These are phyloP conservation scores for Cryptosporidium parvum DNA, from an alignment of 169 alveolate genomes.

Conservation along the genomic window DNA sequence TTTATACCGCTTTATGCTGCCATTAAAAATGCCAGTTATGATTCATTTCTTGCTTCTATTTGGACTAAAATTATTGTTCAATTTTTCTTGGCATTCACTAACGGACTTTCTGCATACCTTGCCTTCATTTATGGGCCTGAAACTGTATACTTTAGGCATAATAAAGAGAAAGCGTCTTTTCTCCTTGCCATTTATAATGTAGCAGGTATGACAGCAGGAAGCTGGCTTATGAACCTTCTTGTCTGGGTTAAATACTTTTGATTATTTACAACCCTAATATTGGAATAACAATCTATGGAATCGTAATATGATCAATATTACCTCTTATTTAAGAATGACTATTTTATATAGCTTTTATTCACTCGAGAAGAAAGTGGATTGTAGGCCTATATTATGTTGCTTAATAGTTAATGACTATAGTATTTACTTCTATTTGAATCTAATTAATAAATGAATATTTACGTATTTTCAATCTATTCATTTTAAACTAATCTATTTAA, in stretches of 20 bases:
- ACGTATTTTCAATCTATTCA: too few relatives aligned
- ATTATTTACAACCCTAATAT: neutral
- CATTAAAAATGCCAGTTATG: constrained; percentile 32
- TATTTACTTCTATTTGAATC: neutral
- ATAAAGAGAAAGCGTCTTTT: constrained; percentile 70
- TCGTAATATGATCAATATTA: neutral
- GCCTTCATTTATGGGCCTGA: constrained; percentile 75
- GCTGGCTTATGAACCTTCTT: constrained; percentile 73
- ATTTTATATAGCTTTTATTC: neutral
- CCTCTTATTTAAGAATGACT: neutral
- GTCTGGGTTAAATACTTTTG: constrained; percentile 61
- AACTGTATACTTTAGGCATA: constrained; percentile 54
- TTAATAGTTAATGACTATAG: neutral
- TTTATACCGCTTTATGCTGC: constrained; percentile 63
- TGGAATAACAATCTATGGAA: neutral
- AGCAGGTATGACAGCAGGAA: constrained; percentile 76
- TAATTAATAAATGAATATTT: too few relatives aligned
- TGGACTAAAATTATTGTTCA: constrained; percentile 46
- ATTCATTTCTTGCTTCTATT: constrained; percentile 27
- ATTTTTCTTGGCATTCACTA: constrained; percentile 60
- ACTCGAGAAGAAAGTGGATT: neutral
- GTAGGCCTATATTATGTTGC: neutral
- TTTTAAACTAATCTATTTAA: neutral
- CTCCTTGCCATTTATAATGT: constrained; percentile 64
- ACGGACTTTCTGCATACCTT: constrained; percentile 61